A percentile compares a stretch with the other conserved stretches of the same genome.
phyloP scores from a whole-genome alignment of 306 rosid genomes.

The Castanea mollissima region DNA sequence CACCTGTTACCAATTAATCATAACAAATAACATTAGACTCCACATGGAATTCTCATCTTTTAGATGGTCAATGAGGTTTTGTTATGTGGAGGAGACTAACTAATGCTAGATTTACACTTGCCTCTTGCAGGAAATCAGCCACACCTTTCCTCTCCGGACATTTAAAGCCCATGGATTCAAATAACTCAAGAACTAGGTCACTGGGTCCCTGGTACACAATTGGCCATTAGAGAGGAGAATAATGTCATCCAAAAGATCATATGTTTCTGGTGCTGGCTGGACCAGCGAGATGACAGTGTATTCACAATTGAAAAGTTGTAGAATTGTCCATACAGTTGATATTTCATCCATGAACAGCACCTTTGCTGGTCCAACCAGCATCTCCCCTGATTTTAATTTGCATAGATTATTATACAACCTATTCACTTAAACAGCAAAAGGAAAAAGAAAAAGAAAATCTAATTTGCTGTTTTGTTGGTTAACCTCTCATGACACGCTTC shows the following conservation, averaged over 20 bases:
- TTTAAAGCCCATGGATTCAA: constrained; percentile 43
- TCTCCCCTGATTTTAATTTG: constrained; percentile 35
- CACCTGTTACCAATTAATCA: constrained; percentile 8
- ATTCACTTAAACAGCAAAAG: too few relatives aligned
- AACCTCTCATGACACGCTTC: too few relatives aligned
- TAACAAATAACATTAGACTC: background rate
- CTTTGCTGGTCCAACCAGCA: constrained; percentile 58
- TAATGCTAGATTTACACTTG: background rate
- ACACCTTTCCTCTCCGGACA: constrained; percentile 59
- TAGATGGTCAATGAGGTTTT: background rate
- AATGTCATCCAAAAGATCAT: constrained; percentile 49
- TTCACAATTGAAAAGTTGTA: constrained; percentile 52
- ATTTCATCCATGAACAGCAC: constrained; percentile 56
- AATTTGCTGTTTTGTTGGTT: too few relatives aligned
- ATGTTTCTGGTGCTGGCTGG: constrained; percentile 61
- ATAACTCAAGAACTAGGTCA: constrained; percentile 42
- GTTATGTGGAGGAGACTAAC: background rate
- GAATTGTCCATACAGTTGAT: constrained; percentile 62
- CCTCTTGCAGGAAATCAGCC: constrained; percentile 60
- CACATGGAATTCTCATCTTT: background rate
- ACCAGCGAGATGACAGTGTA: constrained; percentile 43
- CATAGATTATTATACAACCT: too few relatives aligned
- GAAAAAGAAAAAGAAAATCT: too few relatives aligned
- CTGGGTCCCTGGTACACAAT: constrained; percentile 56
- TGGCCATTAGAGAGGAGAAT: constrained; percentile 53